Evolutionary conservation across 768 basidiomycete genomes (phyloP), one percentile per base, ranked within the genome.

Genomic region (Lactarius trivialis): DNA sequence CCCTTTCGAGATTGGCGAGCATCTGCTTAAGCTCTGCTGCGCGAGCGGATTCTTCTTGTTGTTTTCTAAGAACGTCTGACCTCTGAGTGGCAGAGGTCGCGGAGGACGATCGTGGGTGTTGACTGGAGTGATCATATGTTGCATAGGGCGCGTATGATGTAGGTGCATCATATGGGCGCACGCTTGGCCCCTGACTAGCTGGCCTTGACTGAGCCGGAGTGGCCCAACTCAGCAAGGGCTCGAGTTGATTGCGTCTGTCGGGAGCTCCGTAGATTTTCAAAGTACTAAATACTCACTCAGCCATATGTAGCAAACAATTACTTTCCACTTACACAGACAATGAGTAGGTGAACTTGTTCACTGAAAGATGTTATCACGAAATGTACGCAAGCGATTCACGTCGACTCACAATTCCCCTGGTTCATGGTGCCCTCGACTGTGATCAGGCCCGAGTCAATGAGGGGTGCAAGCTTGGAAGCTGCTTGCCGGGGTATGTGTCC

Each of bases 401-500:
- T 50, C 60, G 43, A 67, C 74, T 45, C 73, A 89, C 88, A 64
- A 67, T 91, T 92, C 56, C 89, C 90, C 58, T 88, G 79, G 37
- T 81, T 81, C 74, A 79, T 79, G 12, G 78, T 74, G 21, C 91
- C 93, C 75, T 94, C 93, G 4, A 90, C 82, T 0, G 80, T 86
- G 49, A 94, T 77, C 3, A 78, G 60, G 11, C 72, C 73, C 49
- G 74, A 73, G 70, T 95, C 93, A 55, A 94, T 80, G 26, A 93
- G 75, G 1, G 88, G 85, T 5, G 92, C 81, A 19, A 94, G 76
- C 67, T 81, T 80, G 0, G 71, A 56, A 0, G 83, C 89, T 14
- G 86, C 78, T 24, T 73, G 74, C 36, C 81, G 79, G 2, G 89
- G 85, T 26, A 94, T 70, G 73, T 94, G 93, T 1, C 93, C 93